These are phyloP conservation scores for Nidula microcarpa DNA, from an alignment of 768 basidiomycete species.

Conservation along the genomic window DNA sequence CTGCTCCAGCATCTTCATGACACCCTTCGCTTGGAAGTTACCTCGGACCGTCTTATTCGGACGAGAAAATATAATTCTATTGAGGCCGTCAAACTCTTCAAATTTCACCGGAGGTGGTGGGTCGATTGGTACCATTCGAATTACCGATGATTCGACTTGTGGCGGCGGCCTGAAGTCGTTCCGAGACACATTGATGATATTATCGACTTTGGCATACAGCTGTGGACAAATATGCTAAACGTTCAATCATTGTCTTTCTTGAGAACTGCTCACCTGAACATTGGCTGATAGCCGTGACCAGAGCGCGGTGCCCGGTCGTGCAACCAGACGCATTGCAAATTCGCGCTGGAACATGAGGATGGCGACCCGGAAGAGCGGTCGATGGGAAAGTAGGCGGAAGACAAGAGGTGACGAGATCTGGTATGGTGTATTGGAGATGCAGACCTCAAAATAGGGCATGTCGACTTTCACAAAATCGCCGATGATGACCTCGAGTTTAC, in stretches of 20 bases:
- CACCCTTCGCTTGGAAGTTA: constrained; percentile 91
- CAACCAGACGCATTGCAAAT: constrained; percentile 90
- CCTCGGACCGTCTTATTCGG: constrained; percentile 89
- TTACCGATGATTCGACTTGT: constrained; percentile 89
- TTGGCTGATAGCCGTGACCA: constrained; percentile 97
- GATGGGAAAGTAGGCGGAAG: constrained; percentile 94
- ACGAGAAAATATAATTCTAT: constrained; percentile 84
- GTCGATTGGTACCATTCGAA: constrained; percentile 87
- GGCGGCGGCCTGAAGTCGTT: constrained; percentile 98
- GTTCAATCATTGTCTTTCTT: neutral
- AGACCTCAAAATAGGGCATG: constrained; percentile 97
- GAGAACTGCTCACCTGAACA: constrained; percentile 56
- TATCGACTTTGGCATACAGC: constrained; percentile 94
- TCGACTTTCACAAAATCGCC: constrained; percentile 99
- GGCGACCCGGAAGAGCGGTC: constrained; percentile 88
- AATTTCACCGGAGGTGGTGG: constrained; percentile 96
- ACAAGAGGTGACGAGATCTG: constrained; percentile 98
- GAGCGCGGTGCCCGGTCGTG: constrained; percentile 74
- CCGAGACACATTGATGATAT: constrained; percentile 94
- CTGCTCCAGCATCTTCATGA: constrained; percentile 89
- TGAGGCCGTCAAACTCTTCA: constrained; percentile 96
- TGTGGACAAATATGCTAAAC: constrained; percentile 6
- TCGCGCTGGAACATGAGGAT: constrained; percentile 99
- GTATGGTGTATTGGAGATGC: constrained; percentile 99
- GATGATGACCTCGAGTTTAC: constrained; percentile 91